Evolutionary conservation across 192 early-diverging fungal genomes (phyloP), one percentile per base, ranked within the genome.

Genomic region (Pilaira anomala): DNA sequence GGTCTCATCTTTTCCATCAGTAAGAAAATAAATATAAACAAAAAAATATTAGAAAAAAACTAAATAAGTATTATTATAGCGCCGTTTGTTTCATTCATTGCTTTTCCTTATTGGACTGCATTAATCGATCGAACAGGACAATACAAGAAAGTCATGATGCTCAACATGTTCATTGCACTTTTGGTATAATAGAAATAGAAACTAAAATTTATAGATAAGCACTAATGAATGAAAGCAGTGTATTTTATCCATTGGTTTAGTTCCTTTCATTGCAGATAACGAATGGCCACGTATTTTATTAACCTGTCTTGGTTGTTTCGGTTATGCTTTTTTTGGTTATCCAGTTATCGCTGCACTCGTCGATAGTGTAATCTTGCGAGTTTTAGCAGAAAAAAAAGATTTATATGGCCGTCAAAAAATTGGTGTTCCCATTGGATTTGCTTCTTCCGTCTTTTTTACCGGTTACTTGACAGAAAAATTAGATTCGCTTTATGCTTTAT

Each of bases 81-180:
- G 2, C 65, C 65, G 12, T 67, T 67, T 67, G 54, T 56, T 14
- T 67, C 65, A 12, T 67, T 44, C 24, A 29, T 67, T 29, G 52
- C 65, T 14, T 60, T 67, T 50, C 65, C 65, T 26, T 67, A 50
- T 59, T 67, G 65, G 65, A 67, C 65, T 6, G 25, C 46, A 14
- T 33, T 56, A 19, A 28, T 56, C 0, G 65, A 67, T 48, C 55
- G 56, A 3, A 36, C 56, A 18, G 39, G 33, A 33, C 28, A 40
- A 26, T 67, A 67, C 33, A 67, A 67, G 21, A 30, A 41, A 9
- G 39, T 60, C 45, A 67, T 67, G 65, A 67, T 67, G 19, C 21
- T 13, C 26, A 67, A 67, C 48, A 67, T 60, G 56, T 12, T 25
- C 22, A 29, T 67, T 26, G 54, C 55, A 14, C 24, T 48, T 19